Base-by-base conservation (phyloP, 2,329 filamentous ascomycete species). In the Aspergillus sp. region DNA sequence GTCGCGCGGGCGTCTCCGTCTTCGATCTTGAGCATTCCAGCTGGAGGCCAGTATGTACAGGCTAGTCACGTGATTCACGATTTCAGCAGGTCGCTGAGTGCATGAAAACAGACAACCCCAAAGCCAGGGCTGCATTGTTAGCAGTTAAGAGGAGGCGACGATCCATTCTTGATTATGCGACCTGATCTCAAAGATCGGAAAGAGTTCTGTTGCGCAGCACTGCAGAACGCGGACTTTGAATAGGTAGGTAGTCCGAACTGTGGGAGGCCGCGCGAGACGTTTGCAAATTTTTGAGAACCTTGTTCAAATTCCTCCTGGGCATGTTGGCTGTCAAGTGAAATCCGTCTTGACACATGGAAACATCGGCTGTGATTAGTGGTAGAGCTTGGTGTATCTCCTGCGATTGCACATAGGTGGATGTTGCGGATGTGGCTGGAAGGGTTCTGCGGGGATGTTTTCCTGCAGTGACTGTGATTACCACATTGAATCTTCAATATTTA, bases 21-120 rank as follows among this genome's bases (percentile, higher is more conserved):
- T 47, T 49, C 24, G 38, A 17, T 12, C 18, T 24, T 26, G 30
- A 22, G 42, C 55, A 57, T 57, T 57, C 55, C 55, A 53, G 30
- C 38, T 8, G 34, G 49, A n/a, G 55, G 55, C 36, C 24, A 26
- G 49, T 11, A 30, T 30, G 26, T 3, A 17, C 15, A 15, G 43
- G 1, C 8, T 12, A 6, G 9, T 57, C 55, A 57, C 55, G 55
- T 57, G 55, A 57, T 43, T 34, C n/a, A 20, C 30, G 17, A 50
- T 44, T 36, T 15, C 34, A 36, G 34, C 34, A n/a, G 5, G 34
- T 36, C 34, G 34, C 34, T 6, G 13, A n/a, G 12, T 36, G 34
- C 34, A 15, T 36, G 34, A 36, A 36, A 36, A 36, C 34, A 36
- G 34, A 36, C 12, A n/a, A 4, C 15, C 34, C 15, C 15, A 36